Evolutionary conservation across 805 yeast genomes (phyloP).

Genomic region (Yamadazyma endophytica): DNA sequence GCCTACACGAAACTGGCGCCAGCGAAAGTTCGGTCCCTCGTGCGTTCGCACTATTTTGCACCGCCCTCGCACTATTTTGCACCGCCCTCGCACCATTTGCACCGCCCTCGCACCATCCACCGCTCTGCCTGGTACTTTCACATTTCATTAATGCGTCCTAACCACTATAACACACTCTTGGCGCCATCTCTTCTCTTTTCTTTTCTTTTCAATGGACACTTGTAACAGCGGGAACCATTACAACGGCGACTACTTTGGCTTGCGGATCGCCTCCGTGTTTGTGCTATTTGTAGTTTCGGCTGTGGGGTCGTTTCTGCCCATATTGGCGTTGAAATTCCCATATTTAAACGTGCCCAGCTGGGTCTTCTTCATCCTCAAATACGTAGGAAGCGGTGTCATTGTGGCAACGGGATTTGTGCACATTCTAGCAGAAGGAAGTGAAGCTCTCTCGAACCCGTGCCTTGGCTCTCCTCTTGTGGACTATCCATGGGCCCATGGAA

Average conservation of each 20-base stretch:
- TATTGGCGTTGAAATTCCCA: conserved; percentile 18
- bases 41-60: too few species aligned
- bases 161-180: too few species aligned
- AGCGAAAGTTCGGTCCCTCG: too few species aligned
- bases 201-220: too few species aligned
- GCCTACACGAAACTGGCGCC: too few species aligned
- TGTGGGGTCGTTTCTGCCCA: conserved; percentile 27
- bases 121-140: too few species aligned
- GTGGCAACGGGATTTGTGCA: conserved; percentile 34
- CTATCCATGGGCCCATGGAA: conserved; percentile 30
- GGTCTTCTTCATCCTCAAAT: conserved; percentile 24
- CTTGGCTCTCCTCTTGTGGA: conserved; percentile 21
- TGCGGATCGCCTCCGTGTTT: conserved; percentile 26
- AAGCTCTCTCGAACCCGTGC: conserved; percentile 22
- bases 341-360: conserved; percentile 20
- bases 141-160: too few species aligned
- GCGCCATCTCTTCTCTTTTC: too few species aligned
- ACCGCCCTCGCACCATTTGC: too few species aligned
- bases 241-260: conserved; percentile 20
- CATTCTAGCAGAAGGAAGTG: conserved; percentile 26
- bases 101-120: too few species aligned
- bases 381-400: conserved; percentile 33
- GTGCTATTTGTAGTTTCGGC: conserved; percentile 26
- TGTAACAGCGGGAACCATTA: conserved; percentile 14
- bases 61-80: too few species aligned